phyloP scores from a whole-genome alignment of 1,284 basidiomycete species.

The Ustilago sp. region DNA sequence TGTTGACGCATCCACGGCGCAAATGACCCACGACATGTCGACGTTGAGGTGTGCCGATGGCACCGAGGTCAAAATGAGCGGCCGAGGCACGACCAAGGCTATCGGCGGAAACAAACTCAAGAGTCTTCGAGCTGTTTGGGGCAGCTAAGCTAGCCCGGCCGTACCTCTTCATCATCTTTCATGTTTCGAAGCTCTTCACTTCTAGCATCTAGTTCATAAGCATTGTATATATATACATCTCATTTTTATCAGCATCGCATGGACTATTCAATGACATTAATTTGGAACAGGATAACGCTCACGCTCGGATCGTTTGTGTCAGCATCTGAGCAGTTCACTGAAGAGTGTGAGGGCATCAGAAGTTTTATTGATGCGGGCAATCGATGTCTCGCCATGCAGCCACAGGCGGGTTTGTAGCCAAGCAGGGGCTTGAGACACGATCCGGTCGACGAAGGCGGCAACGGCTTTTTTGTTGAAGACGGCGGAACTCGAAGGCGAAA shows the following conservation, averaged over 20 bases:
- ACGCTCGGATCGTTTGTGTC: not conserved
- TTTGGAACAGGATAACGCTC: not conserved
- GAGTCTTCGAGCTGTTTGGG: constrained; percentile 58
- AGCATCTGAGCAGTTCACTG: not conserved
- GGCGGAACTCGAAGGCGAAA: too few relatives aligned
- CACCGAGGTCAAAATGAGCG: constrained; percentile 46
- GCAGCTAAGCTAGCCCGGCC: constrained; percentile 26
- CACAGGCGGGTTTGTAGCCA: too few relatives aligned
- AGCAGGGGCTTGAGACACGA: not conserved
- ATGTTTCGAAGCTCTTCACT: not conserved
- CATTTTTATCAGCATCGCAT: constrained; percentile 11
- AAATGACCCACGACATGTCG: constrained; percentile 15
- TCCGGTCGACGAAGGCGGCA: not conserved
- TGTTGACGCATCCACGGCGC: constrained; percentile 7
- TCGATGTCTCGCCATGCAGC: not conserved
- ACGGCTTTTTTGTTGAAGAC: not conserved
- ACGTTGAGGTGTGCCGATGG: constrained; percentile 33
- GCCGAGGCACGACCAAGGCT: constrained; percentile 60
- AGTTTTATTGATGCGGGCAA: not conserved
- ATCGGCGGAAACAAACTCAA: constrained; percentile 55
- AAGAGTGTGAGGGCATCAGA: not conserved
- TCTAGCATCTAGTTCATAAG: constrained; percentile 3
- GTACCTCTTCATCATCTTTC: not conserved
- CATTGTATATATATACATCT: not conserved
- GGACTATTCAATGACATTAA: constrained; percentile 14